Evolutionary conservation across 768 basidiomycete genomes (phyloP), one percentile per base, ranked within the genome.

Genomic region (Neoboletus magnificus): DNA sequence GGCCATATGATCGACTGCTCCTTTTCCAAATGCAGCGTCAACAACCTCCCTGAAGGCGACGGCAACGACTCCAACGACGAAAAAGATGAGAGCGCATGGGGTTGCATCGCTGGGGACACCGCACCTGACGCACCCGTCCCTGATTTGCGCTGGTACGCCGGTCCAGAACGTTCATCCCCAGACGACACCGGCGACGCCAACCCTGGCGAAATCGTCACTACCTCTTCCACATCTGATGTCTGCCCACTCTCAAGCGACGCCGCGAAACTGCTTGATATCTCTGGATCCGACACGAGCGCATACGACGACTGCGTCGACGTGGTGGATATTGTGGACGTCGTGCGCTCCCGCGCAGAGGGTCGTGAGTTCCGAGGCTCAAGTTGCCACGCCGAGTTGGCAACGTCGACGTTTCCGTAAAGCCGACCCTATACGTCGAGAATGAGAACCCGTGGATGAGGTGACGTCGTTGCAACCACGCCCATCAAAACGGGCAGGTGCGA

Each of bases 181-280:
- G 83, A 81, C 0, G 81, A 77, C 41, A 73, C 77, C 4, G 87
- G 86, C 1, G 89, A 87, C 2, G 84, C 83, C 25, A 83, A 66
- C 0, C 77, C 82, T 0, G 87, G 80, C 12, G 87, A 85, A 3
- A 82, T 65, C 2, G 70, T 66, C 12, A 74, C 75, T 39, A 74
- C 67, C 57, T 91, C 89, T 52, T 91, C 90, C 15, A 77, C 76
- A 56, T 92, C 90, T 23, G 90, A 91, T 12, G 79, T 78, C 27
- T 83, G 84, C 15, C 77, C 84, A 60, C 86, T 87, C 65, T 89
- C 90, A 4, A 91, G 78, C 29, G 89, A 91, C 7, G 87, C 89
- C 1, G 88, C 87, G 60, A 91, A 91, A 67, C 86, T 89, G 71
- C 88, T 91, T 5, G 89, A 89, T 49, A 91, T 86, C 60, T 92